Base-by-base conservation (phyloP, 176 grass and related monocot species). In the Phyllostachys edulis region DNA sequence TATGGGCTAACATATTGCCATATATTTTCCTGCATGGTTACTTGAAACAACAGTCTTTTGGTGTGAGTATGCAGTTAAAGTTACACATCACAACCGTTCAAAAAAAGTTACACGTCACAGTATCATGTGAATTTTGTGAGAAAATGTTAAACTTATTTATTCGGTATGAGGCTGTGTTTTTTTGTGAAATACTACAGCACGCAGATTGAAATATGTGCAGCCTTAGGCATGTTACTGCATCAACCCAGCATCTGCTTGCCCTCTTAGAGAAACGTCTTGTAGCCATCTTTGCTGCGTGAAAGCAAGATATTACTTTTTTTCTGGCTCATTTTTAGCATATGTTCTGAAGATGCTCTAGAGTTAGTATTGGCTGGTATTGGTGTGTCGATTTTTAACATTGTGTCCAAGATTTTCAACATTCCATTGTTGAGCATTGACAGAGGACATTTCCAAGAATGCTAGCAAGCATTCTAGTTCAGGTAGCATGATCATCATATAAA, bases 341-440 rank as follows among this genome's bases (percentile, higher is more conserved):
- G 7, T 52, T 78, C 59, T 91, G 56, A 85, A 98, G 96, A 93
- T 66, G 69, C 93, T 12, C 59, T 91, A 59, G 96, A 98, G 85
- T 86, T 98, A 79, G 96, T 93, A 32, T 94, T 90, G 0, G 89
- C 90, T 72, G 96, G 93, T 42, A 88, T 98, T 67, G 90, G 92
- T 51, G 90, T 98, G 49, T 91, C 96, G 1, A 91, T 98, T 84
- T 98, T 95, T 40, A 98, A 98, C 77, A 92, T 95, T 39, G 63
- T 91, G 18, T 98, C 96, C 23, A 98, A 91, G 89, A 88, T 98
- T 87, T 93, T 91, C 70, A 98, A 95, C 36, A 95, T 93, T 73
- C 96, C 96, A 26, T 68, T 98, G 66, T 82, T 98, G 24, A 98
- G 96, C 69, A 88, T 95, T 42, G 46, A 93, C 96, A 0, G 92